phyloP scores from a whole-genome alignment of 768 basidiomycete species.

The Macrolepiota albuminosa region DNA sequence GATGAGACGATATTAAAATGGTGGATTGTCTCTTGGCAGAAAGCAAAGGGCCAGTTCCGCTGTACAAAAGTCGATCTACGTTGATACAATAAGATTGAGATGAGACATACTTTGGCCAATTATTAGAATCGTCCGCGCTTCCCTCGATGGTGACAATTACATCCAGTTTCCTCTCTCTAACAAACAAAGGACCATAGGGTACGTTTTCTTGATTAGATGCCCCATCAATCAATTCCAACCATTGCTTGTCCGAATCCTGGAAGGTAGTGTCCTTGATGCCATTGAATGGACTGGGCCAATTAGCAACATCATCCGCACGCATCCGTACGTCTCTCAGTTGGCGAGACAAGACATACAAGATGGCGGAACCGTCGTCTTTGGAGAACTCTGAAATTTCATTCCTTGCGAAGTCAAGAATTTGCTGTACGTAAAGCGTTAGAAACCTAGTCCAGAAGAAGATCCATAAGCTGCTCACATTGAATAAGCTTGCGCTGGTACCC shows the following conservation, averaged over 20 bases:
- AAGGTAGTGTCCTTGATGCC: slow-evolving; percentile 46
- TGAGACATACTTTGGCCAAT: slow-evolving; percentile 61
- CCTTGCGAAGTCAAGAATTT: slow-evolving; percentile 42
- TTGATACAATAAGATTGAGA: background rate
- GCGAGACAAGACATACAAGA: slow-evolving; percentile 44
- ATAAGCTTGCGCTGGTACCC: slow-evolving; percentile 68
- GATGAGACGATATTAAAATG: slow-evolving; percentile 45
- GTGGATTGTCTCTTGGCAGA: slow-evolving; percentile 40
- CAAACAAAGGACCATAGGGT: slow-evolving; percentile 67
- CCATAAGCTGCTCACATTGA: slow-evolving; percentile 40
- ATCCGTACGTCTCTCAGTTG: slow-evolving; percentile 46
- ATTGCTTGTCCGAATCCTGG: slow-evolving; percentile 44
- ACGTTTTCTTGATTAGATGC: slow-evolving; percentile 66
- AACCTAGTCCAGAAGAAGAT: background rate
- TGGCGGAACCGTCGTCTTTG: slow-evolving; percentile 26
- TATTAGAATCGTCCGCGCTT: slow-evolving; percentile 50
- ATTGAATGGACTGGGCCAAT: slow-evolving; percentile 64
- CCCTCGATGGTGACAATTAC: slow-evolving; percentile 74
- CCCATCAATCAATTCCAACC: slow-evolving; percentile 68
- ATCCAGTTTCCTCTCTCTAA: slow-evolving; percentile 65
- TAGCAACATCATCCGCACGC: slow-evolving; percentile 55
- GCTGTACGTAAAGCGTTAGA: slow-evolving; percentile 23
- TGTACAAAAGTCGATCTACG: slow-evolving; percentile 14
- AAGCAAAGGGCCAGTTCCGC: slow-evolving; percentile 49
- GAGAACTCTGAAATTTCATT: slow-evolving; percentile 39